These are phyloP conservation scores for Inga leiocalycina DNA, from an alignment of 306 rosid species.

Conservation along the genomic window DNA sequence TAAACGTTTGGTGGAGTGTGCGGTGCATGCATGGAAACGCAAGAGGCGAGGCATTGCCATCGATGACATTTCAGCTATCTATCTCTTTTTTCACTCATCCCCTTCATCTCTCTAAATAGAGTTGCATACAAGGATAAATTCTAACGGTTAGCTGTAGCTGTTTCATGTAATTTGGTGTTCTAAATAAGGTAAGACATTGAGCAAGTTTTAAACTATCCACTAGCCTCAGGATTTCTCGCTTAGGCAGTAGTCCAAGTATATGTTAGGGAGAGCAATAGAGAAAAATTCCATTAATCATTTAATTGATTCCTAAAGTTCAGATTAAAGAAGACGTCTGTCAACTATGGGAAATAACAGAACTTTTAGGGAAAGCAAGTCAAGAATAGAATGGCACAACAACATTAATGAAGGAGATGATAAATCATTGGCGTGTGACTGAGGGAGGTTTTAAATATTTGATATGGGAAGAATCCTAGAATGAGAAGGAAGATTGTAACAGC, in stretches of 20 bases:
- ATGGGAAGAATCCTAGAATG: too few relatives aligned
- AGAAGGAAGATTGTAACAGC: too few relatives aligned
- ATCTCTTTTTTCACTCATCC: conserved; percentile 79
- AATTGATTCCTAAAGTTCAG: background rate
- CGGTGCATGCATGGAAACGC: conserved; percentile 78
- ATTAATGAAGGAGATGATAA: too few relatives aligned
- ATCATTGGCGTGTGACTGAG: too few relatives aligned
- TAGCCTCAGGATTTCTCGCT: background rate
- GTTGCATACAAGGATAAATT: conserved; percentile 8
- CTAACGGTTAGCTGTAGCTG: background rate
- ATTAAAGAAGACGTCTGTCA: background rate
- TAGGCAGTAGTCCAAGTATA: too few relatives aligned
- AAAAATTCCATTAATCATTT: background rate
- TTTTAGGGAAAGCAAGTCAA: too few relatives aligned
- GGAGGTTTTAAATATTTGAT: too few relatives aligned
- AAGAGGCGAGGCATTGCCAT: conserved; percentile 78
- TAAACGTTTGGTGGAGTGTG: conserved; percentile 67
- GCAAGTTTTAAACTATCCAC: background rate
- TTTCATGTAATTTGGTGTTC: background rate
- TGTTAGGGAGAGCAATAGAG: background rate
- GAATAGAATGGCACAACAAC: too few relatives aligned
- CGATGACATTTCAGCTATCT: conserved; percentile 94
- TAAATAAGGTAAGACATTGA: background rate
- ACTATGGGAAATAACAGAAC: too few relatives aligned
- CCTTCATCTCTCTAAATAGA: conserved; percentile 28